These are phyloP conservation scores for Boletus mariae DNA, from an alignment of 1,284 basidiomycete genomes.

Conservation along the genomic window DNA sequence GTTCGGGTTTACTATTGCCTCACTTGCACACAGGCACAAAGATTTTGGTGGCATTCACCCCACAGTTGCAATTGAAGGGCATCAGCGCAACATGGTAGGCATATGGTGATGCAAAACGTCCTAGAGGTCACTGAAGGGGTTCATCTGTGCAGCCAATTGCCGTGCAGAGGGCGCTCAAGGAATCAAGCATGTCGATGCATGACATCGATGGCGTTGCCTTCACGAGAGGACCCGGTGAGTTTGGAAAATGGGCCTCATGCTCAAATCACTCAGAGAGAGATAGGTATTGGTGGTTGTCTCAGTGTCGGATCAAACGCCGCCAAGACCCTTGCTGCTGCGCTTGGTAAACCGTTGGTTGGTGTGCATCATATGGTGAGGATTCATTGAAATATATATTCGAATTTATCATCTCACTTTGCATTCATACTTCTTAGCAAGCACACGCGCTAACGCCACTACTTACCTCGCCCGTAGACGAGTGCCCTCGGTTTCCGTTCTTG, in stretches of 20 bases:
- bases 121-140: background rate
- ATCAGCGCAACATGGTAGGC: slow-evolving; percentile 63
- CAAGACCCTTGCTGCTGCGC: slow-evolving; percentile 74
- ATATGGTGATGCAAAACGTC: background rate
- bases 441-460: slow-evolving; percentile 86
- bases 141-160: slow-evolving; percentile 62
- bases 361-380: slow-evolving; percentile 87
- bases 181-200: slow-evolving; percentile 54
- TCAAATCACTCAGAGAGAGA: background rate
- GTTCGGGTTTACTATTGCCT: background rate
- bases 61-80: slow-evolving; percentile 67
- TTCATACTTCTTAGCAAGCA: slow-evolving; percentile 66
- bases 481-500: slow-evolving; percentile 80
- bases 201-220: slow-evolving; percentile 87
- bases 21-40: slow-evolving; percentile 49
- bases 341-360: slow-evolving; percentile 78
- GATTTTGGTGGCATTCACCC: slow-evolving; percentile 83
- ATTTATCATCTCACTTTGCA: background rate
- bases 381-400: background rate
- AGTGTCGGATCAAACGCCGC: slow-evolving; percentile 76
- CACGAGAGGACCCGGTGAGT: slow-evolving; percentile 80
- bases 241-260: background rate
- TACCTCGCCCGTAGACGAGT: slow-evolving; percentile 47
- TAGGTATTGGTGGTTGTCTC: slow-evolving; percentile 79
- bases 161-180: slow-evolving; percentile 61